These are phyloP conservation scores for Lotus japonicus DNA, from an alignment of 306 rosid species.

Conservation along the genomic window DNA sequence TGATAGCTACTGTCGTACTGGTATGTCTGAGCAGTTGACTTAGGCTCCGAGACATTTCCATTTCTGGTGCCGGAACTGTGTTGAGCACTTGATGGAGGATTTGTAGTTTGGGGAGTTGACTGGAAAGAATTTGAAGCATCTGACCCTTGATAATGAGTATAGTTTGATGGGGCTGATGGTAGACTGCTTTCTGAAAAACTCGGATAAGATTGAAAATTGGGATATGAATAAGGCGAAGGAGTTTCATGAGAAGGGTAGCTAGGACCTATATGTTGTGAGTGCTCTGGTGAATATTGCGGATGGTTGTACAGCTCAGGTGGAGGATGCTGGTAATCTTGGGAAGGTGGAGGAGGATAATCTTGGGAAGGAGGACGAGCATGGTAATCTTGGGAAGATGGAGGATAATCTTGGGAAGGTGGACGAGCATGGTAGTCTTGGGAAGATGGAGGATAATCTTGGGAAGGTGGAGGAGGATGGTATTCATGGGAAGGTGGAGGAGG, in stretches of 20 bases:
- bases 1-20: constrained; percentile 74
- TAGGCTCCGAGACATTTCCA: constrained; percentile 47
- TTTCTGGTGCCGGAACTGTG: constrained; percentile 46
- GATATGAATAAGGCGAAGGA: constrained; percentile 37
- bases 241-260: constrained; percentile 57
- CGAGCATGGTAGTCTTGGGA: constrained; percentile 33
- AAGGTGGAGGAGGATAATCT: constrained; percentile 32
- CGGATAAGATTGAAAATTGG: constrained; percentile 92
- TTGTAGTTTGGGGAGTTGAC: constrained; percentile 52
- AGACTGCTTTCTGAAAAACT: constrained; percentile 85
- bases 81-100: constrained; percentile 39
- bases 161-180: constrained; percentile 65
- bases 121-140: constrained; percentile 59
- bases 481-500: constrained; percentile 48
- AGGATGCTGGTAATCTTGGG: constrained; percentile 52
- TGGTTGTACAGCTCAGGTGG: constrained; percentile 58
- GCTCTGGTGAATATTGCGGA: constrained; percentile 59
- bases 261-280: constrained; percentile 55
- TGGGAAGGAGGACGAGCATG: constrained; percentile 54
- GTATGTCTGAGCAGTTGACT: constrained; percentile 44
- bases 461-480: constrained; percentile 49
- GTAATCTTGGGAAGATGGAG: constrained; percentile 52
- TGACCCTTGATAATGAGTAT: constrained; percentile 57
- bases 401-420: constrained; percentile 50
- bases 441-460: constrained; percentile 62